These are phyloP conservation scores for Camellia oleifera DNA, from an alignment of 179 eudicot species.

Conservation along the genomic window DNA sequence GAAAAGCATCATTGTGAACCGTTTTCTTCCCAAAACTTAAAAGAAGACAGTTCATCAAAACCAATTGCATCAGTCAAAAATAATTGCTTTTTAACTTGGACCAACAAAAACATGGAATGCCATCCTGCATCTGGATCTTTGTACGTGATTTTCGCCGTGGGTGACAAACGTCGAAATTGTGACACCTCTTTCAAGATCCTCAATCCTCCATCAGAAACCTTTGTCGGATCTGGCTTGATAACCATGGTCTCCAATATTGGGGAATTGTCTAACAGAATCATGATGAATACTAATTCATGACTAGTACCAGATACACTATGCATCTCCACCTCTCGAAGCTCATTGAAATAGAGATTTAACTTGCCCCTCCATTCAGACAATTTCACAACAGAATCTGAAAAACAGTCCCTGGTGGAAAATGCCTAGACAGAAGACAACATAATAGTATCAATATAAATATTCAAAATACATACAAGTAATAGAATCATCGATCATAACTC, in stretches of 20 bases:
- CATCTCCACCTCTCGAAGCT: not conserved
- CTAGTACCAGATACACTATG: not conserved
- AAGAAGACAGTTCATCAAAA: too few species aligned
- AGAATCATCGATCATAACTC: not conserved
- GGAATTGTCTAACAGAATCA: slow-evolving; percentile 8
- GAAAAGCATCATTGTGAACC: too few species aligned
- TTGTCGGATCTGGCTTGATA: not conserved
- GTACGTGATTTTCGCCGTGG: not conserved
- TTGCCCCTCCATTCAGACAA: not conserved
- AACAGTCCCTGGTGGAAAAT: not conserved
- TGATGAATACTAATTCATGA: not conserved
- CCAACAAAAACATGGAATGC: too few species aligned
- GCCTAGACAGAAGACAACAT: not conserved
- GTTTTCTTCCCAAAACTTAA: too few species aligned
- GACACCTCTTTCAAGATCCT: not conserved
- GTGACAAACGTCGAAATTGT: not conserved
- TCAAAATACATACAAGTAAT: not conserved
- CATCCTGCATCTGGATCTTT: not conserved
- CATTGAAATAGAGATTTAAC: not conserved
- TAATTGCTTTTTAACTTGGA: too few species aligned
- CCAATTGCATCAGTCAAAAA: too few species aligned
- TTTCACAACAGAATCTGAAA: not conserved
- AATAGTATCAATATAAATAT: not conserved
- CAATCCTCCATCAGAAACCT: not conserved
- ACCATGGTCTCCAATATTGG: not conserved